These are phyloP conservation scores for Acacia melanoxylon DNA, from an alignment of 306 rosid species.

Conservation along the genomic window DNA sequence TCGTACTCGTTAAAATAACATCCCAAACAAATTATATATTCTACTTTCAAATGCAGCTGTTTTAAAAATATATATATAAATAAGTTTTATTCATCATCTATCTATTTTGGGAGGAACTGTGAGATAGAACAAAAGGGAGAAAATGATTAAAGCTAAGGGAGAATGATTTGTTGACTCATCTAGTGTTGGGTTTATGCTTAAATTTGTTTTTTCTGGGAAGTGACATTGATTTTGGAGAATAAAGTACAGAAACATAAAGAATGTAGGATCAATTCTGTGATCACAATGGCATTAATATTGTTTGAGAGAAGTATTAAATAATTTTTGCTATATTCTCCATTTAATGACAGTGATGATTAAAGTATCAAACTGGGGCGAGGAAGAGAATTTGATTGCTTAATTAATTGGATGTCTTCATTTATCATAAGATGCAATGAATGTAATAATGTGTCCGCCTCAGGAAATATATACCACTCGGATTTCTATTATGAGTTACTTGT, in stretches of 20 bases:
- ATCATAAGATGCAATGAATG: neutral
- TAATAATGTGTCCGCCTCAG: no score
- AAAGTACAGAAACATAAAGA: conserved; percentile 56
- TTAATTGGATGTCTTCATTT: neutral
- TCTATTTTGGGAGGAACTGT: conserved; percentile 4
- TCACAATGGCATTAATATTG: neutral
- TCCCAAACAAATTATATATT: neutral
- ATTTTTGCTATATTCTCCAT: conserved; percentile 11
- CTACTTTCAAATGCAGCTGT: neutral
- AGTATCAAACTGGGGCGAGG: neutral
- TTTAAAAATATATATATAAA: no score
- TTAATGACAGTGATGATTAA: conserved; percentile 1
- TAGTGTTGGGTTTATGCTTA: conserved; percentile 43
- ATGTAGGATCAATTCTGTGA: conserved; percentile 53
- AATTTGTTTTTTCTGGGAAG: conserved; percentile 37
- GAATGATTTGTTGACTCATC: conserved; percentile 34
- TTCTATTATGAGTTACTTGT: no score
- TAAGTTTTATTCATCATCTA: neutral
- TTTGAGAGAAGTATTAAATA: conserved; percentile 18
- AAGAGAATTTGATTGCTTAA: neutral
- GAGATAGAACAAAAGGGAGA: neutral
- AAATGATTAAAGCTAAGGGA: conserved; percentile 10
- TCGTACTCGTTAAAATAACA: conserved; percentile 34
- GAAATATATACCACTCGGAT: neutral
- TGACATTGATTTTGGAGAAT: conserved; percentile 40